Percentiles rank a stretch among this genome's conserved stretches.
Conservation (phyloP, 2,329 filamentous ascomycete species). For the Colletotrichum kahawae region DNA sequence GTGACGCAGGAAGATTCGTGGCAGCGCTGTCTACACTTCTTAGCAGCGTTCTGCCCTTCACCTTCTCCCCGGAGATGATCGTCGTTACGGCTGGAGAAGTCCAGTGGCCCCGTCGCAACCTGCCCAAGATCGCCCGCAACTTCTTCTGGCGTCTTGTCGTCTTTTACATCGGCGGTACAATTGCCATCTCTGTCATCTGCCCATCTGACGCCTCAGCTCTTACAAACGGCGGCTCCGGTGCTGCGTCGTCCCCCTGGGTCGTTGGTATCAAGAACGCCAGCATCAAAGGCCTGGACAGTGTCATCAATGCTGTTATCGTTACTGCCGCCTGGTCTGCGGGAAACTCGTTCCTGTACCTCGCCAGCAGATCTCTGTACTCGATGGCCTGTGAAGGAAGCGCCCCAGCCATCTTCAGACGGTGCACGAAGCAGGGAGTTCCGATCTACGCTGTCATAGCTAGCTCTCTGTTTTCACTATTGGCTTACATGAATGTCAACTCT, state of each 20-base stretch:
- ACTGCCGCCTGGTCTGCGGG: constrained; percentile 54
- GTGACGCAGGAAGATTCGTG: constrained; percentile 19
- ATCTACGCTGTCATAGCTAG: constrained; percentile 43
- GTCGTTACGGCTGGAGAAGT: constrained; percentile 27
- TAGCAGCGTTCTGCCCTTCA: constrained; percentile 23
- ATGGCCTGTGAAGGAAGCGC: neutral
- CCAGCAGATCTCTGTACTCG: constrained; percentile 50
- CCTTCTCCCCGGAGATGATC: constrained; percentile 23
- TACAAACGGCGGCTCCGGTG: constrained; percentile 18
- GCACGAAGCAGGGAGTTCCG: neutral
- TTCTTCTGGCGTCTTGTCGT: constrained; percentile 30
- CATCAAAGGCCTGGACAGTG: constrained; percentile 54
- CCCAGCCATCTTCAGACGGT: neutral
- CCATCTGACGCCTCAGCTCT: constrained; percentile 56
- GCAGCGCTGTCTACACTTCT: constrained; percentile 13
- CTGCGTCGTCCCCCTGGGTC: constrained; percentile 52
- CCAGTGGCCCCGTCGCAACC: constrained; percentile 49
- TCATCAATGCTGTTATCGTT: constrained; percentile 60
- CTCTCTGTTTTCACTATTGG: constrained; percentile 64
- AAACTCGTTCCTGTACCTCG: constrained; percentile 60
- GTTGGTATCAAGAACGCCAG: constrained; percentile 56
- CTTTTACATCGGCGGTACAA: constrained; percentile 54
- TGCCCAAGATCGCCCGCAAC: constrained; percentile 27
- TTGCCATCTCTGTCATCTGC: constrained; percentile 58
- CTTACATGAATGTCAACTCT: constrained; percentile 65